Evolutionary conservation across 1,139 yeast genomes (phyloP).

Genomic region (Pneumocystis murina): DNA sequence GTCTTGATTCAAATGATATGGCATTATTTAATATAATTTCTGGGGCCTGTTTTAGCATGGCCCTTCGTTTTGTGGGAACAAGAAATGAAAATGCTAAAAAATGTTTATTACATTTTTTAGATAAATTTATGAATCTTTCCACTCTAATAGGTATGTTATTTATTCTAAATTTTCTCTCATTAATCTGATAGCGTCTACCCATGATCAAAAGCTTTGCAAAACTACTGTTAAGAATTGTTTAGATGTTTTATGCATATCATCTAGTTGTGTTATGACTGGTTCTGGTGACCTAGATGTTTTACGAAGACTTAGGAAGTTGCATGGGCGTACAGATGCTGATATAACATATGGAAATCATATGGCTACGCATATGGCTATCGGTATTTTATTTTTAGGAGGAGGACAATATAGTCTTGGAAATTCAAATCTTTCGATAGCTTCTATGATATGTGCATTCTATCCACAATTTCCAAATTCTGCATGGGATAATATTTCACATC

Average conservation of each 20-base stretch:
- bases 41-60: slow-evolving; percentile 64
- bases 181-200: slow-evolving; percentile 23
- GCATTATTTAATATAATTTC: slow-evolving; percentile 54
- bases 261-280: slow-evolving; percentile 74
- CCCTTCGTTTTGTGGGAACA: slow-evolving; percentile 62
- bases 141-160: slow-evolving; percentile 28
- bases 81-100: slow-evolving; percentile 41
- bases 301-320: slow-evolving; percentile 54
- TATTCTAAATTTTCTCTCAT: background rate
- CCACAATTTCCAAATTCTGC: slow-evolving; percentile 48
- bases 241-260: slow-evolving; percentile 46
- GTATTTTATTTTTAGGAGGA: slow-evolving; percentile 78
- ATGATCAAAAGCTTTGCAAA: slow-evolving; percentile 48
- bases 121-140: slow-evolving; percentile 42
- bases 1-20: slow-evolving; percentile 47
- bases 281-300: slow-evolving; percentile 74
- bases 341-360: slow-evolving; percentile 49
- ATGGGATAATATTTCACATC: slow-evolving; percentile 37
- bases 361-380: slow-evolving; percentile 72
- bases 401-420: slow-evolving; percentile 74
- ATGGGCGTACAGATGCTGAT: slow-evolving; percentile 39
- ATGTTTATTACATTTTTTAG: slow-evolving; percentile 47
- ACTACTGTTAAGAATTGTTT: slow-evolving; percentile 44
- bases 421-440: slow-evolving; percentile 52
- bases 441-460: slow-evolving; percentile 56